Conservation (phyloP, 2,329 filamentous ascomycete species). For the Pseudogymnoascus verrucosus region DNA sequence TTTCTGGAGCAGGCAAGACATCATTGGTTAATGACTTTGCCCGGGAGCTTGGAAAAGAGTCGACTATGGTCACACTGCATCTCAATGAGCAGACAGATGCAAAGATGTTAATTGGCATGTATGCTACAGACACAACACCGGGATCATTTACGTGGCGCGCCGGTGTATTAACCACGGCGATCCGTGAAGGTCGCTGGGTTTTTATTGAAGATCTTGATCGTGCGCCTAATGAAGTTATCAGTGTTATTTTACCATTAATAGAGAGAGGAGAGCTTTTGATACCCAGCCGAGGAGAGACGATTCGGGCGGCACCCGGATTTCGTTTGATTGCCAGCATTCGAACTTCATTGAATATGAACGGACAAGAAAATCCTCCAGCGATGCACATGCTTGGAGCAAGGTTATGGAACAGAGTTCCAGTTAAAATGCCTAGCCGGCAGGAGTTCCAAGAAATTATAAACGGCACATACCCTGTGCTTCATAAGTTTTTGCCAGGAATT, state of each 20-base stretch:
- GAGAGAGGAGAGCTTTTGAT: conserved; percentile 88
- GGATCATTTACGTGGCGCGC: conserved; percentile 89
- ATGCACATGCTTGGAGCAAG: conserved; percentile 69
- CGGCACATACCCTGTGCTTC: conserved; percentile 61
- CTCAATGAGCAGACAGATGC: conserved; percentile 97
- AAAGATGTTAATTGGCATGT: conserved; percentile 90
- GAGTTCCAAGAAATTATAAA: conserved; percentile 71
- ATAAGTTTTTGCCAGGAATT: conserved; percentile 51
- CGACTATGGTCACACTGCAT: conserved; percentile 85
- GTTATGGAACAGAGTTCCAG: conserved; percentile 73
- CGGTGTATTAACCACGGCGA: conserved; percentile 87
- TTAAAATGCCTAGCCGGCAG: conserved; percentile 54
- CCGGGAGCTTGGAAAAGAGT: conserved; percentile 66
- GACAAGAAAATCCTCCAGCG: conserved; percentile 56
- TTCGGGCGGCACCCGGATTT: conserved; percentile 77
- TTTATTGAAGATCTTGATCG: conserved; percentile 94
- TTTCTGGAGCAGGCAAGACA: conserved; percentile 86
- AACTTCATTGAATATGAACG: conserved; percentile 62
- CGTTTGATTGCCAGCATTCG: conserved; percentile 87
- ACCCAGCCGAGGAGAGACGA: conserved; percentile 76
- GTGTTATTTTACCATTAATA: conserved; percentile 83
- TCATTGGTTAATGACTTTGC: conserved; percentile 76
- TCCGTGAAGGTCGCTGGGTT: conserved; percentile 91
- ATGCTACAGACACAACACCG: conserved; percentile 79
- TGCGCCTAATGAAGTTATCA: conserved; percentile 90